Evolutionary conservation across 2,329 filamentous ascomycete genomes (phyloP), one percentile per base, ranked within the genome.

Genomic region (Monosporascus sp.): DNA sequence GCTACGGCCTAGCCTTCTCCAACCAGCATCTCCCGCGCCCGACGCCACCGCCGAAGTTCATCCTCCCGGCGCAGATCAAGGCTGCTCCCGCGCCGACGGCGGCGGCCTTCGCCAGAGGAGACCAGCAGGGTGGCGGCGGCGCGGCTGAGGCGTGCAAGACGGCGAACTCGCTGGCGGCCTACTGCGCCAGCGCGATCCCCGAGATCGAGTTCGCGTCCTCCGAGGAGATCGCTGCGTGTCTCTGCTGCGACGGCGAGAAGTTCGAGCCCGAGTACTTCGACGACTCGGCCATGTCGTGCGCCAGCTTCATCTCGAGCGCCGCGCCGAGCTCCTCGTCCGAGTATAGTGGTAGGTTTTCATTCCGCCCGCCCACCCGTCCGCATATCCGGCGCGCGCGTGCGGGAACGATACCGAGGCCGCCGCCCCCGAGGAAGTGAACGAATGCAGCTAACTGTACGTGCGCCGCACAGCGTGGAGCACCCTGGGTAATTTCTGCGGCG

Each of bases 211-310:
- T 37, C n/a, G 54, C 54, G 15, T 26, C 50, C 24, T 15, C 22
- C 44, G 24, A 51, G 18, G 31, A 55, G 31, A 47, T 52, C 18
- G 50, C 35, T 17, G n/a, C 47, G 28, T 55, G 55, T 35, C 31
- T 57, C 15, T 57, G 55, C 44, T 57, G 55, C 31, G 41, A 49
- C n/a, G 53, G 55, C 20, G 37, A 26, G 7, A 37, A 28, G 3
- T 57, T 46, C 35, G 38, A 46, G 8, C 52, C 55, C 6, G 20
- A 48, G 14, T 37, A 48, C 18, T 52, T 57, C 31, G 50, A 55
- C 35, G 55, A 48, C 44, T 38, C 31, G 24, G 55, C 51, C 2
- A 43, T 49, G 20, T 35, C 26, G 15, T 57, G 55, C 26, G 50
- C 50, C 14, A 18, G 26, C 8, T 52, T 50, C 26, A 51, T 57